Evolutionary conservation across 306 rosid species (phyloP).

Genomic region (Pachyrhizus erosus): DNA sequence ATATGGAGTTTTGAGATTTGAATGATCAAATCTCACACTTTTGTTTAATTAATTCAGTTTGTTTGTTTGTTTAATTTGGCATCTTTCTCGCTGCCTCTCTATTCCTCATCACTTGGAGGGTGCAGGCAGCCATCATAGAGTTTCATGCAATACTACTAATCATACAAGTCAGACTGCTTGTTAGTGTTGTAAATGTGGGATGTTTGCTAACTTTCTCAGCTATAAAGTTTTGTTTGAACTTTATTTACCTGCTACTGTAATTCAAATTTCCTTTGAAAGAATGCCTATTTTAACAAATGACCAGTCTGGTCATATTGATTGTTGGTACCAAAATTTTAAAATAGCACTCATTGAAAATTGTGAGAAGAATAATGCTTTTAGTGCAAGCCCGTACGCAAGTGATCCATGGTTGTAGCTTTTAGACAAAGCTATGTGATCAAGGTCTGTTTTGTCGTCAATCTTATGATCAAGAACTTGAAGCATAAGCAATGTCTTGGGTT

Average conservation of each 20-base stretch:
- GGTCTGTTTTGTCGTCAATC: constrained; percentile 18
- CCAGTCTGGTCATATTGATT: constrained; percentile 21
- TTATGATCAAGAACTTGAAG: constrained; percentile 12
- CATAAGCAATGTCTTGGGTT: constrained; percentile 11
- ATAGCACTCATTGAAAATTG: constrained; percentile 12
- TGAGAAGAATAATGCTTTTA: constrained; percentile 2
- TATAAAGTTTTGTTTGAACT: constrained; percentile 42
- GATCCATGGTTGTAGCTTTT: constrained; percentile 24
- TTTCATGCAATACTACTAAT: constrained; percentile 42
- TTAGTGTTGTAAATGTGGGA: constrained; percentile 60
- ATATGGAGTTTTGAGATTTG: constrained; percentile 54
- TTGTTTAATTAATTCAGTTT: constrained; percentile 48
- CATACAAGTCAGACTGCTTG: constrained; percentile 52
- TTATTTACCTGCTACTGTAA: too few species aligned
- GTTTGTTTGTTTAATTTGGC: constrained; percentile 42
- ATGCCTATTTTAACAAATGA: neutral
- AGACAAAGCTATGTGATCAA: constrained; percentile 18
- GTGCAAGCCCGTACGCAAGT: neutral
- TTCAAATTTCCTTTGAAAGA: constrained; percentile 3
- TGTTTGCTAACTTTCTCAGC: constrained; percentile 50
- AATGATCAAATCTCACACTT: constrained; percentile 37
- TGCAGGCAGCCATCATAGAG: constrained; percentile 45
- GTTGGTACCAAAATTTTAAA: neutral
- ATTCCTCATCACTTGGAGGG: constrained; percentile 42
- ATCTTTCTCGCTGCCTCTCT: constrained; percentile 42